phyloP scores from a whole-genome alignment of 192 early-diverging fungal species.

The Diversispora epigaea region DNA sequence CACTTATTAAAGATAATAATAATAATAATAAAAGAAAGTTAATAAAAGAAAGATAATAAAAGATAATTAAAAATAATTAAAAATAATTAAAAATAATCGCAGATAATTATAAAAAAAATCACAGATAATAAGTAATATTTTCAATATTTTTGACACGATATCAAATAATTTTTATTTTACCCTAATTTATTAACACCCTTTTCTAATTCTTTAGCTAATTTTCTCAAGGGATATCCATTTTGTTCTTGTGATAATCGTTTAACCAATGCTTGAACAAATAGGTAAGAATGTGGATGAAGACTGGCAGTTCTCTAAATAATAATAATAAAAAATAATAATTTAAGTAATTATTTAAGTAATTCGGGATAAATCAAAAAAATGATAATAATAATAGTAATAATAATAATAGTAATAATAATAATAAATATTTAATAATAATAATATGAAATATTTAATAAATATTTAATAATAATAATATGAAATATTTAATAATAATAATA shows the following conservation, averaged over 20 bases:
- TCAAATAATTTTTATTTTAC: no score
- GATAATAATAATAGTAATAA: neutral
- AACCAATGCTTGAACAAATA: conserved; percentile 24
- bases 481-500: neutral
- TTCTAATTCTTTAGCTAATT: conserved; percentile 16
- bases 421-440: neutral
- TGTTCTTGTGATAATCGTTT: neutral
- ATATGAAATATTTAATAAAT: neutral
- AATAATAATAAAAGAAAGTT: neutral
- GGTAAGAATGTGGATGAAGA: neutral
- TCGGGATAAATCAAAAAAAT: neutral
- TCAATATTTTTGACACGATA: no score
- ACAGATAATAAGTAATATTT: no score
- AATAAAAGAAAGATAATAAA: no score
- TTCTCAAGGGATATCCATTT: conserved; percentile 12
- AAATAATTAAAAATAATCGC: no score
- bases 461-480: neutral
- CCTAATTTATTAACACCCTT: neutral
- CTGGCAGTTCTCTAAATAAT: conserved; percentile 4
- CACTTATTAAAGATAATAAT: neutral
- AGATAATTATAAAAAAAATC: no score
- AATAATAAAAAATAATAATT: neutral
- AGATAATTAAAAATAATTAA: no score
- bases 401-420: neutral
- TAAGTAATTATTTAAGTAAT: neutral